Evolutionary conservation across 2,329 filamentous ascomycete species (phyloP).

Genomic region (Epichloe gansuensis): DNA sequence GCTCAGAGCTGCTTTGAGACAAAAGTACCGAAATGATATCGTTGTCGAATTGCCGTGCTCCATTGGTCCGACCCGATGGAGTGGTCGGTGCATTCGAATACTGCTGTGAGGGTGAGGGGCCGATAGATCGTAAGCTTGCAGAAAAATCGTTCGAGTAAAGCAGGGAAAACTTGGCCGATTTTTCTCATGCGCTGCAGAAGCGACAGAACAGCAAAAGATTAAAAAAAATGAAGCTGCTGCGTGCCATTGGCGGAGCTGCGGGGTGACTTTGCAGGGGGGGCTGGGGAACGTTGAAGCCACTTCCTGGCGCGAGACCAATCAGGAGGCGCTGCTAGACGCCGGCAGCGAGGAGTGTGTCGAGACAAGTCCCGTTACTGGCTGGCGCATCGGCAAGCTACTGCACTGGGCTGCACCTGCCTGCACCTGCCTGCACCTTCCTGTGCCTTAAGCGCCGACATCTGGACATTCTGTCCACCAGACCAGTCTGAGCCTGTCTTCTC

Average conservation of each 20-base stretch:
- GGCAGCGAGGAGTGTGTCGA: conserved; percentile 4
- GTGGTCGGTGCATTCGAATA: no score
- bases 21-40: no score
- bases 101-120: no score
- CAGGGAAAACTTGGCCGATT: no score
- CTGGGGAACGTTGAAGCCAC: background rate
- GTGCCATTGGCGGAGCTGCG: background rate
- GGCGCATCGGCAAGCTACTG: conserved; percentile 2
- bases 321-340: conserved; percentile 12
- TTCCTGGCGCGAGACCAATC: conserved; percentile 9
- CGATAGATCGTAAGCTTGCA: no score
- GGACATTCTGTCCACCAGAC: background rate
- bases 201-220: no score
- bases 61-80: no score
- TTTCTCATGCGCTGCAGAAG: no score
- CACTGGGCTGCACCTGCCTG: background rate
- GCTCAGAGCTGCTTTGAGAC: no score
- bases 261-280: conserved; percentile 2
- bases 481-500: background rate
- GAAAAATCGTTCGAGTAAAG: no score
- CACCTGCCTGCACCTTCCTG: background rate
- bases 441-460: conserved; percentile 1
- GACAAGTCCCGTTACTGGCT: conserved; percentile 4
- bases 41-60: no score
- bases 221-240: no score